Evolutionary conservation across 768 basidiomycete species (phyloP).

Genomic region (Mycena olivaceomarginata): DNA sequence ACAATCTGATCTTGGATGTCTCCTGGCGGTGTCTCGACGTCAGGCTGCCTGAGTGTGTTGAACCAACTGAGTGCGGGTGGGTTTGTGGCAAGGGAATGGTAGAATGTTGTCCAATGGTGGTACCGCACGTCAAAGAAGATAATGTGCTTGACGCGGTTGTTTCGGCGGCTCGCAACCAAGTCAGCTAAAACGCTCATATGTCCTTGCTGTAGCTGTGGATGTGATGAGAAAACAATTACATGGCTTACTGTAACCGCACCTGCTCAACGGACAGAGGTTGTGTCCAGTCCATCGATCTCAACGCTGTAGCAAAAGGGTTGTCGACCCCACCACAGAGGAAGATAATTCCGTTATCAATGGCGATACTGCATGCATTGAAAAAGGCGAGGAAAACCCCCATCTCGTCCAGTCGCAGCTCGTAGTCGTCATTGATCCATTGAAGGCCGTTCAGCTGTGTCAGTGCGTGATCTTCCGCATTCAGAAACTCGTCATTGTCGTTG

Average conservation of each 20-base stretch:
- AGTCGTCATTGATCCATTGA: neutral
- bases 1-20: slow-evolving; percentile 1
- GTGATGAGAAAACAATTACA: neutral
- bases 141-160: neutral
- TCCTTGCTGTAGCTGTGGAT: neutral
- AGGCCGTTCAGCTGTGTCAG: neutral
- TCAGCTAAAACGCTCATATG: neutral
- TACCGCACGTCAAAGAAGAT: neutral
- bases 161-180: neutral
- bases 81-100: neutral
- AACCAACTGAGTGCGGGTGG: neutral
- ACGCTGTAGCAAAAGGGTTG: neutral
- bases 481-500: slow-evolving; percentile 1
- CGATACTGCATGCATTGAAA: neutral
- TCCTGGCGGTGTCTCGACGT: neutral
- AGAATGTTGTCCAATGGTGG: neutral
- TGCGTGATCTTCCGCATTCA: neutral
- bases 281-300: neutral
- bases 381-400: neutral
- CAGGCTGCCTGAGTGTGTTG: neutral
- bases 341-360: neutral
- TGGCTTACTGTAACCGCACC: too few relatives aligned
- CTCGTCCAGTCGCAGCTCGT: slow-evolving; percentile 7
- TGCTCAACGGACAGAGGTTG: neutral
- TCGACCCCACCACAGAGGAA: neutral